These are phyloP conservation scores for Skeletonema tropicum DNA, from an alignment of 108 stramenopile genomes.

Conservation along the genomic window DNA sequence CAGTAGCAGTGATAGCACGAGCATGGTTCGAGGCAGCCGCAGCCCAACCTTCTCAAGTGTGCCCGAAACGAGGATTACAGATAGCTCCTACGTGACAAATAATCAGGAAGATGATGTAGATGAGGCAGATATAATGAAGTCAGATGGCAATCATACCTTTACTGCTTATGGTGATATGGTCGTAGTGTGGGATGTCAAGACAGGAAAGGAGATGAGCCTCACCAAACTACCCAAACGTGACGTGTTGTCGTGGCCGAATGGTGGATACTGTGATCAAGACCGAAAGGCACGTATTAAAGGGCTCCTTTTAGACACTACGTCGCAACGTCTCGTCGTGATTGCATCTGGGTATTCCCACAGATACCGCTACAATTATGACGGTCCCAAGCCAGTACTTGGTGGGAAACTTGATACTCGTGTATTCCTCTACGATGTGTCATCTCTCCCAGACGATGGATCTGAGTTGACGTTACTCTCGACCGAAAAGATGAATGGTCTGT, in stretches of 20 bases:
- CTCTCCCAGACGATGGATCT: not conserved
- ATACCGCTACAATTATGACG: not conserved
- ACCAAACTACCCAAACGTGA: too few relatives aligned
- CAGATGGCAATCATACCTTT: constrained; percentile 52
- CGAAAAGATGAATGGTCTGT: not conserved
- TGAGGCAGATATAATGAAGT: constrained; percentile 56
- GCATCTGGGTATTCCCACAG: not conserved
- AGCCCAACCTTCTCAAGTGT: too few relatives aligned
- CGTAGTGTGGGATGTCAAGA: constrained; percentile 26
- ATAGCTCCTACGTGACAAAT: constrained; percentile 54
- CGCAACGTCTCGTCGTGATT: not conserved
- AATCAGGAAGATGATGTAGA: constrained; percentile 66
- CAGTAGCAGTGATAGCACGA: too few relatives aligned
- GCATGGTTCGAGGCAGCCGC: too few relatives aligned
- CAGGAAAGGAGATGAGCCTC: too few relatives aligned
- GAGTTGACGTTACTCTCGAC: not conserved
- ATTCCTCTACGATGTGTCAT: not conserved
- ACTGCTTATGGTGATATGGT: constrained; percentile 50
- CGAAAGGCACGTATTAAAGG: not conserved
- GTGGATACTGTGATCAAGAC: not conserved
- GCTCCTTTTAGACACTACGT: not conserved
- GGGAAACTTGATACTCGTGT: not conserved
- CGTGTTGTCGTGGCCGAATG: too few relatives aligned
- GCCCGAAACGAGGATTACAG: not conserved
- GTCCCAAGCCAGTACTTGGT: not conserved